Conservation (phyloP, 2,329 filamentous ascomycete genomes). For the Sordariomycetes sp. region DNA sequence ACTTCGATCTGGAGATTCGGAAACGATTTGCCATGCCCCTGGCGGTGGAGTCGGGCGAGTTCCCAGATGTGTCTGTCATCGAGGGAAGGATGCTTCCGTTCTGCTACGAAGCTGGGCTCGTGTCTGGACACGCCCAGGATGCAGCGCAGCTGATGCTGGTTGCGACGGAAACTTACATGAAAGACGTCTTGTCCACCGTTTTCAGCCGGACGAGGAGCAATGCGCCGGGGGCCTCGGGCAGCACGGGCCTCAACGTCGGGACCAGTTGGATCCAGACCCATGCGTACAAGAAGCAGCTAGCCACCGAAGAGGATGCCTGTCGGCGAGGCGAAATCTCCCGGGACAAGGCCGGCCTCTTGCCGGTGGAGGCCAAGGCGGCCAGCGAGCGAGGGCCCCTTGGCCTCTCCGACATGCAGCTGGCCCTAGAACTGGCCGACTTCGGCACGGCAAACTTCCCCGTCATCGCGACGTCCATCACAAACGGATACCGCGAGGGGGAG, state of each 20-base stretch:
- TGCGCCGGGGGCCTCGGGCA: constrained; percentile 50
- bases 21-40: constrained; percentile 55
- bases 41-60: constrained; percentile 58
- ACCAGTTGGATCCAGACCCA: constrained; percentile 68
- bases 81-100: constrained; percentile 57
- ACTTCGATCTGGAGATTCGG: constrained; percentile 56
- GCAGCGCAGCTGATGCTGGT: constrained; percentile 54
- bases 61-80: constrained; percentile 54
- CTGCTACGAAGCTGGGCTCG: constrained; percentile 55
- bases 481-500: constrained; percentile 65
- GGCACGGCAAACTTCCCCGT: constrained; percentile 71
- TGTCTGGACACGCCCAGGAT: constrained; percentile 46
- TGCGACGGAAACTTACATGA: constrained; percentile 57
- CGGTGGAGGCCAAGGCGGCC: constrained; percentile 69
- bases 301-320: constrained; percentile 63
- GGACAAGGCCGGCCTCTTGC: constrained; percentile 68
- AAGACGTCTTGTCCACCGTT: constrained; percentile 52
- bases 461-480: constrained; percentile 58
- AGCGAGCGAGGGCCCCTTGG: constrained; percentile 61
- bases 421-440: constrained; percentile 64
- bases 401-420: constrained; percentile 68
- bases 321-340: constrained; percentile 63
- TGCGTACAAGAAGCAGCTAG: constrained; percentile 64
- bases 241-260: constrained; percentile 52
- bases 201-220: constrained; percentile 56